These are phyloP conservation scores for Suhomyces vadensis DNA, from an alignment of 805 yeast genomes.

Conservation along the genomic window DNA sequence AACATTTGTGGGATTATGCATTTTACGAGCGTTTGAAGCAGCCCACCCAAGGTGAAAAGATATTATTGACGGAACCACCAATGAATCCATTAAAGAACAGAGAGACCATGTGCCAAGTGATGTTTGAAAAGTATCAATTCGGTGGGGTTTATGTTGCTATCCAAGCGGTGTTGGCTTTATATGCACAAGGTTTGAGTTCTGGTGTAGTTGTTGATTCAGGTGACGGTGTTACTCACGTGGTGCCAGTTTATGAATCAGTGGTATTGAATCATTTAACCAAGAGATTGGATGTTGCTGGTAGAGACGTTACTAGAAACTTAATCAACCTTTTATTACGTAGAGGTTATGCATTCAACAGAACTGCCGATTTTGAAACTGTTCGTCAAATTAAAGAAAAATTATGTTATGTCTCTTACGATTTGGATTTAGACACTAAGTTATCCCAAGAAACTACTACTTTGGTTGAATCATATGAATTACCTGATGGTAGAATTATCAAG, in stretches of 20 bases:
- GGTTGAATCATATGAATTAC: slow-evolving; percentile 88
- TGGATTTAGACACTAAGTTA: slow-evolving; percentile 82
- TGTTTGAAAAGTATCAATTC: slow-evolving; percentile 88
- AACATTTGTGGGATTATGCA: slow-evolving; percentile 96
- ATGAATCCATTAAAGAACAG: slow-evolving; percentile 92
- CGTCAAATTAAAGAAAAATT: slow-evolving; percentile 96
- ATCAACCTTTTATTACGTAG: slow-evolving; percentile 89
- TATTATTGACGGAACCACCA: slow-evolving; percentile 94
- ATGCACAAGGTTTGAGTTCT: slow-evolving; percentile 94
- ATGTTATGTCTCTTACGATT: slow-evolving; percentile 93
- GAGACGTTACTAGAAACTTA: slow-evolving; percentile 96
- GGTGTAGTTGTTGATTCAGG: slow-evolving; percentile 99
- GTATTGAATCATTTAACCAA: slow-evolving; percentile 93
- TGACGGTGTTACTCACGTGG: slow-evolving; percentile 98
- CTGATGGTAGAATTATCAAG: slow-evolving; percentile 93
- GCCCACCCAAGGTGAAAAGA: slow-evolving; percentile 71
- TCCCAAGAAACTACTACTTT: slow-evolving; percentile 94
- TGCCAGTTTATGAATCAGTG: slow-evolving; percentile 95
- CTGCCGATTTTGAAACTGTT: slow-evolving; percentile 98
- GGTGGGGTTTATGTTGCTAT: slow-evolving; percentile 95
- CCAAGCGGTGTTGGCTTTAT: slow-evolving; percentile 96
- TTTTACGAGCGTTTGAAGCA: slow-evolving; percentile 87
- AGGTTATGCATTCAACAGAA: slow-evolving; percentile 97
- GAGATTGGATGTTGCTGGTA: slow-evolving; percentile 94
- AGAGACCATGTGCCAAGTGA: slow-evolving; percentile 86